Evolutionary conservation across 345 rosid species (phyloP).

Genomic region (Linum trigynum): DNA sequence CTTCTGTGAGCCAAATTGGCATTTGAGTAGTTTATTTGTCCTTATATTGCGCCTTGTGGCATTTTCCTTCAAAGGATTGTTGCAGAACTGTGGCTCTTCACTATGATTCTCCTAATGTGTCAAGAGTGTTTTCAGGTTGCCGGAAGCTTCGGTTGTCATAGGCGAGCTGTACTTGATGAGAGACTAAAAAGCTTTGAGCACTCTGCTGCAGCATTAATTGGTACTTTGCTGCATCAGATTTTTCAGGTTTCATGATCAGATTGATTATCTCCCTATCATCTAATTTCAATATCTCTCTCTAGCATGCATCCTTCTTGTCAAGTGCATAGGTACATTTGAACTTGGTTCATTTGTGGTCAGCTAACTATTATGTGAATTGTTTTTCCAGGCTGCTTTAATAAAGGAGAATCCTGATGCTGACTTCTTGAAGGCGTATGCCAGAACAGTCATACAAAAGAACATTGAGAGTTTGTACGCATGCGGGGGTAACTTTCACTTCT

Average conservation of each 20-base stretch:
- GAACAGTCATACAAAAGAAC: slow-evolving; percentile 59
- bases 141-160: slow-evolving; percentile 72
- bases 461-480: slow-evolving; percentile 84
- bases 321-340: background rate
- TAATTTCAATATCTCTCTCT: background rate
- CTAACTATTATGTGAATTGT: slow-evolving; percentile 11
- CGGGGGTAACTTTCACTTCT: slow-evolving; percentile 43
- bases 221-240: slow-evolving; percentile 89
- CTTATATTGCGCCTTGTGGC: background rate
- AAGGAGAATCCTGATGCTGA: slow-evolving; percentile 49
- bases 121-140: slow-evolving; percentile 50
- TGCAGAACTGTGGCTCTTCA: background rate
- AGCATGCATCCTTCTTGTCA: background rate
- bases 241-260: slow-evolving; percentile 56
- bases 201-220: slow-evolving; percentile 68
- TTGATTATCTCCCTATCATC: slow-evolving; percentile 1
- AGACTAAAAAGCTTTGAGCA: slow-evolving; percentile 69
- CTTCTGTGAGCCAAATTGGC: background rate
- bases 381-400: slow-evolving; percentile 65
- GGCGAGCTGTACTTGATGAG: slow-evolving; percentile 88
- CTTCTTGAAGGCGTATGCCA: slow-evolving; percentile 58
- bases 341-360: slow-evolving; percentile 7
- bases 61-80: background rate
- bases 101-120: background rate
- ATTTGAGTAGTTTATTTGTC: background rate